Evolutionary conservation across 202 grass and related monocot species (phyloP).

Genomic region (Zoysia matrella): DNA sequence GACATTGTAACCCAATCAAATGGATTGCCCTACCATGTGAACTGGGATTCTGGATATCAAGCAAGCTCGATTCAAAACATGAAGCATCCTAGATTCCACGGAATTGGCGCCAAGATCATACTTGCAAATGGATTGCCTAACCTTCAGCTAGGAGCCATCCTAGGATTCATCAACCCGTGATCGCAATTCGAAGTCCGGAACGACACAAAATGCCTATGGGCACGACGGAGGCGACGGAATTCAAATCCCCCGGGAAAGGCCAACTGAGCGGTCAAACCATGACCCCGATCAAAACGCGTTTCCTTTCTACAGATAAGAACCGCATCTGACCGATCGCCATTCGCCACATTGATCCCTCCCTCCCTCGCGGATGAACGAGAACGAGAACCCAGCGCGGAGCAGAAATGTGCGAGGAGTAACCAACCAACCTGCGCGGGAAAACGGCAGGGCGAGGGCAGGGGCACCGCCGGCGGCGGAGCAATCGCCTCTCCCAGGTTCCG

Average conservation of each 20-base stretch:
- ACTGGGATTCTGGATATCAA: background rate
- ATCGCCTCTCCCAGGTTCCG: constrained; percentile 45
- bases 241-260: background rate
- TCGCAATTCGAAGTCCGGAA: background rate
- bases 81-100: constrained; percentile 12
- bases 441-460: background rate
- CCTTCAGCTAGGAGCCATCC: background rate
- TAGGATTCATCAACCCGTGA: background rate
- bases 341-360: constrained; percentile 11
- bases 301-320: background rate
- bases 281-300: background rate
- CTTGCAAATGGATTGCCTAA: background rate
- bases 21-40: background rate
- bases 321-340: background rate
- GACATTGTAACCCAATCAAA: background rate
- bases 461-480: constrained; percentile 58
- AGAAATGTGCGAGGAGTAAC: background rate
- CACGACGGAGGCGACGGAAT: background rate
- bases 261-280: constrained; percentile 24
- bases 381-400: background rate
- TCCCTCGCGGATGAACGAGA: background rate
- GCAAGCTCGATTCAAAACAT: background rate
- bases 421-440: constrained; percentile 39
- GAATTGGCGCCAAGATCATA: constrained; percentile 2
- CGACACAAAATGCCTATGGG: background rate